Evolutionary conservation across 208 protist species (phyloP).

Genomic region (Trichomonas gallinae): DNA sequence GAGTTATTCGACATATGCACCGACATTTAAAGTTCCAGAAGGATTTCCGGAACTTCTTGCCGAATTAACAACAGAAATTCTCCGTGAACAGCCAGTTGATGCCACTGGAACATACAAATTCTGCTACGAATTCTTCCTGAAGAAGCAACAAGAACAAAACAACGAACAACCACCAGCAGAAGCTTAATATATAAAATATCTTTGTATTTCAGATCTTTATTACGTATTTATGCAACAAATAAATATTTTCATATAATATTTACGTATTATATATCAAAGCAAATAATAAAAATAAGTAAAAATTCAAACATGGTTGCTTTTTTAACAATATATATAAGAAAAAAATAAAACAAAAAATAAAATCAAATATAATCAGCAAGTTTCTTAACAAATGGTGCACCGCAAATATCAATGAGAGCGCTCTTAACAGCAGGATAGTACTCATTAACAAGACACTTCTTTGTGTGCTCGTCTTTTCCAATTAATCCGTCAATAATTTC

Average conservation of each 20-base stretch:
- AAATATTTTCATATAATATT: too few species aligned
- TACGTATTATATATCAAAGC: too few species aligned
- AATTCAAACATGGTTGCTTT: too few species aligned
- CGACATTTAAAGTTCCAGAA: slow-evolving; percentile 2
- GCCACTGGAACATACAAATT: slow-evolving; percentile 2
- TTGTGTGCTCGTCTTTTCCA: neutral
- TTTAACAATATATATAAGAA: neutral
- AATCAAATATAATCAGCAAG: neutral
- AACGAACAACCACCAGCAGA: neutral
- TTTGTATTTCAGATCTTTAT: too few species aligned
- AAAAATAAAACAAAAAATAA: neutral
- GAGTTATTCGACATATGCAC: neutral
- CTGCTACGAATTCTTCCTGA: neutral
- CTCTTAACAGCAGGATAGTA: neutral
- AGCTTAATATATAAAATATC: too few species aligned
- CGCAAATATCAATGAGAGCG: neutral
- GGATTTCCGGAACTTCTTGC: neutral
- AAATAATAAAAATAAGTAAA: too few species aligned
- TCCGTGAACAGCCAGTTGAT: neutral
- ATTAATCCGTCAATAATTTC: neutral
- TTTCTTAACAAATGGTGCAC: neutral
- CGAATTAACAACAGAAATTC: slow-evolving; percentile 18
- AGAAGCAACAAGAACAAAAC: neutral
- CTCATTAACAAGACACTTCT: neutral
- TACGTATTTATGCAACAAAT: too few species aligned